Percentiles rank a stretch among this genome's conserved stretches.
Conservation (phyloP, 2,329 filamentous ascomycete species). For the Fragosphaeria purpurea region DNA sequence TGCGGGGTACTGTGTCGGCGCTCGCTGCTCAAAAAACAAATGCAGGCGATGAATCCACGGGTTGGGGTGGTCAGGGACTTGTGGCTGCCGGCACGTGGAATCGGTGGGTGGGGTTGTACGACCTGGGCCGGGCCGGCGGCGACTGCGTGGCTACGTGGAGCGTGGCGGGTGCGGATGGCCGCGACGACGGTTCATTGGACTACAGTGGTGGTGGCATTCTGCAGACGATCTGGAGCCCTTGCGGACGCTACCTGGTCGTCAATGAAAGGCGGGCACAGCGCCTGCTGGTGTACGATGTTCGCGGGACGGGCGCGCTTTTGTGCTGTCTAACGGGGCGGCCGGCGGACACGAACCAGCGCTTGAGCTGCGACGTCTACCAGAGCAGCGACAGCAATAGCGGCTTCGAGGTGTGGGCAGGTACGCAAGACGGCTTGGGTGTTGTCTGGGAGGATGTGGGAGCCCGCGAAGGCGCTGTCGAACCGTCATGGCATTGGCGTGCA, state of each 20-base stretch:
- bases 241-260: slow-evolving; percentile 52
- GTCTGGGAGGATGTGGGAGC: slow-evolving; percentile 50
- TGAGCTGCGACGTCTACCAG: slow-evolving; percentile 45
- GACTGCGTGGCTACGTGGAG: slow-evolving; percentile 49
- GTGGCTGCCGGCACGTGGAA: slow-evolving; percentile 56
- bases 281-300: slow-evolving; percentile 52
- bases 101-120: slow-evolving; percentile 52
- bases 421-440: slow-evolving; percentile 40
- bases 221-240: slow-evolving; percentile 52
- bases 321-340: slow-evolving; percentile 41
- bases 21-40: slow-evolving; percentile 19
- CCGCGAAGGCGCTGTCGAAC: slow-evolving; percentile 31
- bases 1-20: slow-evolving; percentile 51
- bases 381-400: slow-evolving; percentile 20
- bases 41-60: slow-evolving; percentile 19
- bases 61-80: slow-evolving; percentile 25
- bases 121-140: slow-evolving; percentile 41
- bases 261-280: slow-evolving; percentile 48
- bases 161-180: slow-evolving; percentile 36
- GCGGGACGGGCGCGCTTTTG: slow-evolving; percentile 47
- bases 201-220: slow-evolving; percentile 48
- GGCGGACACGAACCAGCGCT: slow-evolving; percentile 43
- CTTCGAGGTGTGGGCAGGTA: slow-evolving; percentile 55
- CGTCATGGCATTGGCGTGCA: slow-evolving; percentile 40
- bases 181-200: slow-evolving; percentile 9